Evolutionary conservation across 352 stramenopile species (phyloP).

Genomic region (Hyaloperonospora brassicae): DNA sequence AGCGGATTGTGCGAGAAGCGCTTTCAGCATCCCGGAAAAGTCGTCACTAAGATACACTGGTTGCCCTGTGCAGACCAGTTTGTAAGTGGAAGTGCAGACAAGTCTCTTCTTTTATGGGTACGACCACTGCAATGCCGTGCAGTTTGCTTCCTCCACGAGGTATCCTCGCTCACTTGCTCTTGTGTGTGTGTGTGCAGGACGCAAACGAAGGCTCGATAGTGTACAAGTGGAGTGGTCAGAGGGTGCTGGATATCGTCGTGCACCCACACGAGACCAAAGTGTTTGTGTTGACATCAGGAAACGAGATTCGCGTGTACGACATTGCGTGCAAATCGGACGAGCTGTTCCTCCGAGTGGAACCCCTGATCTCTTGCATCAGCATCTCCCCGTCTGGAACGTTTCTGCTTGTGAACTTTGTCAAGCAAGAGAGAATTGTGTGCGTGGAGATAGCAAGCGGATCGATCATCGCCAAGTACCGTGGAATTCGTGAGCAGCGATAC

Average conservation of each 20-base stretch:
- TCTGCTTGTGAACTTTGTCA: slow-evolving; percentile 57
- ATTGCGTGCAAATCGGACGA: slow-evolving; percentile 48
- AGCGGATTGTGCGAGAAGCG: slow-evolving; percentile 38
- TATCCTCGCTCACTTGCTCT: background rate
- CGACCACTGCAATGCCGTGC: background rate
- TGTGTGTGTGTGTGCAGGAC: slow-evolving; percentile 32
- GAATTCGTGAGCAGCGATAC: slow-evolving; percentile 55
- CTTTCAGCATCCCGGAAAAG: slow-evolving; percentile 51
- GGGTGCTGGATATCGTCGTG: slow-evolving; percentile 51
- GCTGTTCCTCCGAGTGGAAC: slow-evolving; percentile 42
- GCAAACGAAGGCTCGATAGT: slow-evolving; percentile 35
- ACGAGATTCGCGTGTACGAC: slow-evolving; percentile 59
- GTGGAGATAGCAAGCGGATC: slow-evolving; percentile 38
- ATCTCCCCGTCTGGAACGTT: slow-evolving; percentile 40
- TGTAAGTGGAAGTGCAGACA: slow-evolving; percentile 60
- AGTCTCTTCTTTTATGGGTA: slow-evolving; percentile 73
- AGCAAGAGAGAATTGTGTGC: slow-evolving; percentile 49
- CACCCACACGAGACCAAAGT: slow-evolving; percentile 43
- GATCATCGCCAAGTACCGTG: slow-evolving; percentile 41
- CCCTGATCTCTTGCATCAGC: slow-evolving; percentile 48
- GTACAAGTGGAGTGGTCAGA: slow-evolving; percentile 64
- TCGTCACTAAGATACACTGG: slow-evolving; percentile 48
- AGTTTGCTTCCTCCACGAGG: background rate
- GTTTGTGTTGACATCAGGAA: slow-evolving; percentile 48
- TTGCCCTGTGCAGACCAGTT: slow-evolving; percentile 52